Conservation (phyloP, 2,329 filamentous ascomycete species). For the Tolypocladium tropicale region DNA sequence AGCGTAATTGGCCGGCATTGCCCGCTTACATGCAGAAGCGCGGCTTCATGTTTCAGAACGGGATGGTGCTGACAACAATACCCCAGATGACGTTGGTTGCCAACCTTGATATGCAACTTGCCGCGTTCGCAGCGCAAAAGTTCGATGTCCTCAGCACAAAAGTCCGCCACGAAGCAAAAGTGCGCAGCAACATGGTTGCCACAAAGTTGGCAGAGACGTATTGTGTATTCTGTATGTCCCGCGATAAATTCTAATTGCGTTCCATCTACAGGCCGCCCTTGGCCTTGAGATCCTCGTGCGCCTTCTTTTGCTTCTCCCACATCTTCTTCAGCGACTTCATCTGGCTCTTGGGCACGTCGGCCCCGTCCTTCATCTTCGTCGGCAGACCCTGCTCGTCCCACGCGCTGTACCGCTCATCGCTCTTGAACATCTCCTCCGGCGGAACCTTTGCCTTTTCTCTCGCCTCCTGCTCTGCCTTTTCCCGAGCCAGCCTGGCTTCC, state of each 20-base stretch:
- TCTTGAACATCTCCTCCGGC: constrained; percentile 46
- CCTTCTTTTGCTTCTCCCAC: constrained; percentile 84
- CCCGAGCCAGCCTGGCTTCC: constrained; percentile 38
- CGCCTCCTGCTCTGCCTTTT: constrained; percentile 42
- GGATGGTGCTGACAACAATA: background rate
- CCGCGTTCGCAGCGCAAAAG: no score
- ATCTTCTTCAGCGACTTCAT: constrained; percentile 79
- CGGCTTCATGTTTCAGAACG: background rate
- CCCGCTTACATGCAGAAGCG: background rate
- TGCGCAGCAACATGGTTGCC: background rate
- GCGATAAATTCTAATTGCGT: background rate
- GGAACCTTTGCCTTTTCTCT: constrained; percentile 46
- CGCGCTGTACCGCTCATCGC: constrained; percentile 51
- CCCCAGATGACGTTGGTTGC: background rate
- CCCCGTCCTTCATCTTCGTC: constrained; percentile 64
- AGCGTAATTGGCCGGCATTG: background rate
- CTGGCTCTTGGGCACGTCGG: constrained; percentile 70
- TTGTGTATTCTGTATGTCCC: no score
- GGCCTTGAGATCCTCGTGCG: constrained; percentile 47
- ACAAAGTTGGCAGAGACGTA: background rate
- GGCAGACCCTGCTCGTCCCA: constrained; percentile 82
- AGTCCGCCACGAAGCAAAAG: no score
- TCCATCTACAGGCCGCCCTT: constrained; percentile 5
- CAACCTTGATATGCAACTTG: background rate
- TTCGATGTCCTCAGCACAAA: no score